Base-by-base conservation (phyloP, 2,329 filamentous ascomycete species). In the Fusarium protoensiforme region DNA sequence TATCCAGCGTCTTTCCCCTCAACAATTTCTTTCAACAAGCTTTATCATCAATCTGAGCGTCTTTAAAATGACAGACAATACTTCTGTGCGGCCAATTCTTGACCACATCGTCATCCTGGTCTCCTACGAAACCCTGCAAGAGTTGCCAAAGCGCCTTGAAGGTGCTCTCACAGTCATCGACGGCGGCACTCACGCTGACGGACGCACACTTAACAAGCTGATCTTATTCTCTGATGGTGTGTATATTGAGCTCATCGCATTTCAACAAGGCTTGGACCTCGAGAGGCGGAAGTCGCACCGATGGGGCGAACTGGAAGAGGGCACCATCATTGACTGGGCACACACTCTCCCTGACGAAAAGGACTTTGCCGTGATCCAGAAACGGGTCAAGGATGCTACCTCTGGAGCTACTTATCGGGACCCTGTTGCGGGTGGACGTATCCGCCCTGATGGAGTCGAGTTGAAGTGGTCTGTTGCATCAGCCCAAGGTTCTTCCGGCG, bases 171-270 rank as follows among this genome's bases (percentile, higher is more conserved):
- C 43, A 1, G 64, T 74, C 7, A 73, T 73, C 2, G 71, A 74
- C 8, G 71, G 71, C 0, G 71, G 71, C 0, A 35, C 64, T 0
- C 71, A 73, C 1, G 71, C 71, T 2, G 71, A 73, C 1, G 71
- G 71, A 18, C 71, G 71, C 0, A 73, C 71, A 0, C 38, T 74
- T 8, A 73, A 73, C 4, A 73, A 73, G 5, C 64, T 73, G 1
- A 43, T 73, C 0, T 18, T 63, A 1, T 74, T 73, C 2, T 35
- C 67, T 1, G 71, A 73, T 7, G 71, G 71, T 0, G 71, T 69
- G 3, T 73, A 73, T 3, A 74, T 73, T 3, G 71, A 73, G 1
- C 71, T 73, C 11, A 73, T 74, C 11, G 71, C 71, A 0, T 73
- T 73, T 7, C 71, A 74, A 11, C 22, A 74, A 8, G 56, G 16